A percentile compares a stretch with the other conserved stretches of the same genome.
Evolutionary conservation across 805 yeast species (phyloP).

Genomic region (Lipomyces mesembrius): DNA sequence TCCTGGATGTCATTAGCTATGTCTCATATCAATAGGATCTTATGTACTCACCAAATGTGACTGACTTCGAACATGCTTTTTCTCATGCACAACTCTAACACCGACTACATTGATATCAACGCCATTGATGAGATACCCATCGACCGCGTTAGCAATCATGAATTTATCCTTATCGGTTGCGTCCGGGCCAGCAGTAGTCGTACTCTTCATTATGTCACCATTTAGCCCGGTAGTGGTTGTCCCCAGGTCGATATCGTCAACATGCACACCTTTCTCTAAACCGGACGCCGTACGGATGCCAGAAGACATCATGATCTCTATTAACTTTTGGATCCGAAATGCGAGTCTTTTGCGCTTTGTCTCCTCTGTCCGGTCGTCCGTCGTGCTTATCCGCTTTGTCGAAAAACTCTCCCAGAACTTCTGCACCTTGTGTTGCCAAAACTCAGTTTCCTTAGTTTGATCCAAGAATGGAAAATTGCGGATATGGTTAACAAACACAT

Average conservation of each 20-base stretch:
- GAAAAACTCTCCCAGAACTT: conserved; percentile 81
- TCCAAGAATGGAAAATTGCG: conserved; percentile 76
- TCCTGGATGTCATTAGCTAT: conserved; percentile 29
- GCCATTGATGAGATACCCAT: conserved; percentile 55
- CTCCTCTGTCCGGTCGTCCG: conserved; percentile 75
- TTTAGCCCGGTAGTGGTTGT: conserved; percentile 30
- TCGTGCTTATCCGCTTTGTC: conserved; percentile 67
- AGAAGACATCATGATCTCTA: conserved; percentile 74
- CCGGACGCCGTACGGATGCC: conserved; percentile 60
- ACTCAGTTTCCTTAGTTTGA: conserved; percentile 56
- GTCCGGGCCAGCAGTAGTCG: conserved; percentile 38
- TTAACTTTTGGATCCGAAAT: conserved; percentile 61
- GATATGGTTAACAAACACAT: conserved; percentile 65
- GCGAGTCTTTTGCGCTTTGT: conserved; percentile 70
- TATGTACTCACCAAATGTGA: conserved; percentile 31
- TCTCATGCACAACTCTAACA: conserved; percentile 50
- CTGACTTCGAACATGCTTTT: conserved; percentile 26
- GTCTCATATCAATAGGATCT: not conserved
- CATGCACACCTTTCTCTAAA: conserved; percentile 29
- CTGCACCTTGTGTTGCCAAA: conserved; percentile 83
- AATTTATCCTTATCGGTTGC: conserved; percentile 34
- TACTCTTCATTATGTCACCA: conserved; percentile 4
- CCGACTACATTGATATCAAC: conserved; percentile 70
- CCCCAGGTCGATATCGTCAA: conserved; percentile 16
- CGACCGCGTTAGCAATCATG: conserved; percentile 34